Percentiles rank a stretch among this genome's conserved stretches.
These are phyloP conservation scores for Parastagonospora avenae DNA, from an alignment of 2,329 filamentous ascomycete species.

Conservation along the genomic window DNA sequence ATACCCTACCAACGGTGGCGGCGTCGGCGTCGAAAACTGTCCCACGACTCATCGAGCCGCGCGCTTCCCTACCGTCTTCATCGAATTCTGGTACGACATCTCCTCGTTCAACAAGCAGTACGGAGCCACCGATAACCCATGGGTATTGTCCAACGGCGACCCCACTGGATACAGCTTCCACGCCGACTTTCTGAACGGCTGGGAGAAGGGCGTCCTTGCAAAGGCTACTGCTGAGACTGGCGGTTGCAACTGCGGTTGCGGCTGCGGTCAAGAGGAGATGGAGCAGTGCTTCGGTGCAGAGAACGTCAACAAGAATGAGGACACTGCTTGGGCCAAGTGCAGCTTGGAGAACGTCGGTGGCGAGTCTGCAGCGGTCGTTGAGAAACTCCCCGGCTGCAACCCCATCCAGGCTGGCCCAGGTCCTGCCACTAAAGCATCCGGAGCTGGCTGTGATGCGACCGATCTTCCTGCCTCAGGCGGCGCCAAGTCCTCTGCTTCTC, in stretches of 20 bases:
- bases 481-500: neutral
- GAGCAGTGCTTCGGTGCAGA: slow-evolving; percentile 44
- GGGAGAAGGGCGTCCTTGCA: slow-evolving; percentile 43
- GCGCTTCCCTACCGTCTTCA: slow-evolving; percentile 46
- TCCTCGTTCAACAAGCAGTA: slow-evolving; percentile 42
- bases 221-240: slow-evolving; percentile 40
- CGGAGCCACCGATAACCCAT: slow-evolving; percentile 34
- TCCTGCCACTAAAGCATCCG: slow-evolving; percentile 32
- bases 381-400: slow-evolving; percentile 47
- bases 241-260: slow-evolving; percentile 47
- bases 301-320: slow-evolving; percentile 41
- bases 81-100: slow-evolving; percentile 48
- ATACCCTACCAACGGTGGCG: slow-evolving; percentile 39
- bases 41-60: slow-evolving; percentile 36
- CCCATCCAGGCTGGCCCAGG: slow-evolving; percentile 45
- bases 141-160: slow-evolving; percentile 45
- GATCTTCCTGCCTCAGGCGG: slow-evolving; percentile 8
- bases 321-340: slow-evolving; percentile 35
- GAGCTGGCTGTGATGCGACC: slow-evolving; percentile 31
- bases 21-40: slow-evolving; percentile 41
- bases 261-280: slow-evolving; percentile 42
- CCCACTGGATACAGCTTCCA: slow-evolving; percentile 46
- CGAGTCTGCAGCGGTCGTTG: slow-evolving; percentile 18
- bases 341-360: slow-evolving; percentile 7
- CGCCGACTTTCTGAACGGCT: slow-evolving; percentile 46